A percentile compares a stretch with the other conserved stretches of the same genome.
Conservation (phyloP, 306 rosid genomes). For the Ziziphus jujuba region DNA sequence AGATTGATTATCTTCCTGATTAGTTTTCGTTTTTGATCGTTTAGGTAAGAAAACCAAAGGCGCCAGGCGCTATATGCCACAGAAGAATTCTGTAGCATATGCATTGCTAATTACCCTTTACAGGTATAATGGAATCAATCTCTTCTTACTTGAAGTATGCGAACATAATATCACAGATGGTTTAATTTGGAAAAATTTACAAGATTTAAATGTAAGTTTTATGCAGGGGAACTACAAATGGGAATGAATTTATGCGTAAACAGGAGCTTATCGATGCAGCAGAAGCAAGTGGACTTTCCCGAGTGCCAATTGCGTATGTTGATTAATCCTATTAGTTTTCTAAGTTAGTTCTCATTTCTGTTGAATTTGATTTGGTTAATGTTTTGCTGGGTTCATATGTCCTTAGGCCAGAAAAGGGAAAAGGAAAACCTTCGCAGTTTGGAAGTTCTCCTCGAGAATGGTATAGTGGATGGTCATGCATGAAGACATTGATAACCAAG, state of each 20-base stretch:
- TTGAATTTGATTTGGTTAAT: slow-evolving; percentile 10
- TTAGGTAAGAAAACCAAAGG: slow-evolving; percentile 61
- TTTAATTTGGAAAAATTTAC: not conserved
- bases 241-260: slow-evolving; percentile 83
- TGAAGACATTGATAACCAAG: slow-evolving; percentile 76
- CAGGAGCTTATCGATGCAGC: slow-evolving; percentile 91
- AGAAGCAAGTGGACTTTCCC: slow-evolving; percentile 91
- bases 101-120: slow-evolving; percentile 76
- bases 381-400: slow-evolving; percentile 18
- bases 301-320: slow-evolving; percentile 74
- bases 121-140: slow-evolving; percentile 37
- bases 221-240: slow-evolving; percentile 37
- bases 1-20: slow-evolving; percentile 1
- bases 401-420: slow-evolving; percentile 80
- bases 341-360: slow-evolving; percentile 4
- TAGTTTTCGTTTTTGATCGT: slow-evolving; percentile 13
- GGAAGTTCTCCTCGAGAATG: slow-evolving; percentile 74
- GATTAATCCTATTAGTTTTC: slow-evolving; percentile 10
- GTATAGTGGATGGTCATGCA: slow-evolving; percentile 94
- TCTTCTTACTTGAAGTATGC: not conserved
- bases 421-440: slow-evolving; percentile 62
- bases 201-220: not conserved
- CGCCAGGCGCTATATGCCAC: slow-evolving; percentile 68
- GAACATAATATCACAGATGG: not conserved
- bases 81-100: slow-evolving; percentile 82